Evolutionary conservation across 2,329 filamentous ascomycete species (phyloP), one percentile per base, ranked within the genome.

Genomic region (Diatrype stigma): DNA sequence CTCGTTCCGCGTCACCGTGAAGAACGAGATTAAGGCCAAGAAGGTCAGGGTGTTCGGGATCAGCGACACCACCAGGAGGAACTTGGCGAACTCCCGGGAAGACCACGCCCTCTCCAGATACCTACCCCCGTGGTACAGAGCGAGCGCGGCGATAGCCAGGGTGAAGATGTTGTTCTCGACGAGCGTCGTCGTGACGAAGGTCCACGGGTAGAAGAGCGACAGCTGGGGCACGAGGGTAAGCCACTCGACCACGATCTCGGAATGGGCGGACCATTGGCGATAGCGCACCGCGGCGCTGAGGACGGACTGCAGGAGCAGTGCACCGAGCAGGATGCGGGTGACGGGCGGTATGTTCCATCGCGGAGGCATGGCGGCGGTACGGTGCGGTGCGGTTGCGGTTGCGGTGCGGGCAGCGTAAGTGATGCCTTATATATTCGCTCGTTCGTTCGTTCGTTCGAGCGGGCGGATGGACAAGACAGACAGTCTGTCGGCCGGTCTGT

Each of bases 61-160:
- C 63, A 96, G 70, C 14, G 89, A 79, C 46, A 87, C 81, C 57
- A 96, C 78, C 16, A 89, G 74, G 45, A 96, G 76, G 68, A 96
- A 96, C 71, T 96, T 96, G 63, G 85, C 90, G 68, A 96, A 90
- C 70, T 97, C 93, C 51, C 81, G 82, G 23, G 90, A 93, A 30
- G 91, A 92, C 94, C 93, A 99, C 32, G 94, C 93, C 64, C 94
- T 81, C 78, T 99, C 94, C 21, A 99, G 82, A 70, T 99, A 99
- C 62, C 91, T 85, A 10, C 94, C 94, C 50, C 93, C 93, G 73
- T 96, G 90, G 70, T 92, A 96, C 49, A 97, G 73, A 1, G 92
- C 92, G 42, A 86, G 75, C 26, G 80, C 85, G 45, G 90, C 90
- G 51, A 96, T 83, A 23, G 82, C 73, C 42, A 96, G 78, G 11